Conservation (phyloP, 2,329 filamentous ascomycete genomes). For the Pestalotiopsis sp. region DNA sequence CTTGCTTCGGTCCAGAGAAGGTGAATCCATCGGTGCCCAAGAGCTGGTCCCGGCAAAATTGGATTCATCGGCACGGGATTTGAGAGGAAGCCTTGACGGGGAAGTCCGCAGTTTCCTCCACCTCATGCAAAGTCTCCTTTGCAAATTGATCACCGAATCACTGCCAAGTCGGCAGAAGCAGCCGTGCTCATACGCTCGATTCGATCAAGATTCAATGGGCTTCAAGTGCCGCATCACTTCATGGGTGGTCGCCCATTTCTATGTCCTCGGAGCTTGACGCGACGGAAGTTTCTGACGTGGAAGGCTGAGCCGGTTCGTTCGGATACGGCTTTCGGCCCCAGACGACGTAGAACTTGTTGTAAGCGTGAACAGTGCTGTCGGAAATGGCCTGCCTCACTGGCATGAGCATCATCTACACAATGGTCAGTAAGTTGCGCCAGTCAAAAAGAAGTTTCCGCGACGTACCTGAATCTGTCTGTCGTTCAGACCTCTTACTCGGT, state of each 20-base stretch:
- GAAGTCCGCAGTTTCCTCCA: too few species aligned
- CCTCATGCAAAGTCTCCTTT: background rate
- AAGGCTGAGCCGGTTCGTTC: slow-evolving; percentile 25
- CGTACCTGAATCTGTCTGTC: slow-evolving; percentile 52
- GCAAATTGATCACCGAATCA: background rate
- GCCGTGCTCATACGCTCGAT: background rate
- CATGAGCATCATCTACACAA: slow-evolving; percentile 46
- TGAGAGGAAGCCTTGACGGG: too few species aligned
- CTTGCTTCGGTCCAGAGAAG: too few species aligned
- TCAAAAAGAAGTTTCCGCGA: background rate
- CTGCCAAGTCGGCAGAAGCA: background rate
- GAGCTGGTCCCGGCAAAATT: too few species aligned
- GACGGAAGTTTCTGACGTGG: background rate
- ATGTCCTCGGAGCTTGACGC: background rate
- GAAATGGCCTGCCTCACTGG: slow-evolving; percentile 50
- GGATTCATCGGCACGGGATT: too few species aligned
- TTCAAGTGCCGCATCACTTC: background rate
- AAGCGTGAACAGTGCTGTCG: slow-evolving; percentile 50
- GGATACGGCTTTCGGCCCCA: slow-evolving; percentile 52
- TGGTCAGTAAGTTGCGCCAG: background rate
- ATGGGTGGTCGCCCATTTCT: slow-evolving; percentile 3
- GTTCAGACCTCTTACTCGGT: slow-evolving; percentile 41
- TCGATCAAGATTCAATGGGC: background rate
- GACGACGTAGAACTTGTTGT: slow-evolving; percentile 51
- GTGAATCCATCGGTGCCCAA: too few species aligned